Percentiles rank a stretch among this genome's conserved stretches.
phyloP scores from a whole-genome alignment of 495 filamentous ascomycete species.

The Xylaria acuta region DNA sequence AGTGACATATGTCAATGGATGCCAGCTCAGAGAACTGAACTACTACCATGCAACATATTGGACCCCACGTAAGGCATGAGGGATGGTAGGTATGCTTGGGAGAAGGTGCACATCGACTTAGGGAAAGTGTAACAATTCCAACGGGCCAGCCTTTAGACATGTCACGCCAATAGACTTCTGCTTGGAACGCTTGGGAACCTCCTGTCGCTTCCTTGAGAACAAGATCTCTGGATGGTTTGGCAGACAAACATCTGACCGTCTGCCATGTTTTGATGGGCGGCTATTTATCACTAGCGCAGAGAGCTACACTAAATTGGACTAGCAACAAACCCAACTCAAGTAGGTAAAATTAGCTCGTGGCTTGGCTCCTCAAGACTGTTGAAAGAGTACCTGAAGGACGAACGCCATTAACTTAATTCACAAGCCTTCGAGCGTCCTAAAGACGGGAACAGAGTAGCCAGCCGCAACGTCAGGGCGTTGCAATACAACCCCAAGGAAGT shows the following conservation, averaged over 20 bases:
- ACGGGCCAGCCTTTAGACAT: not conserved
- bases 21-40: conserved; percentile 19
- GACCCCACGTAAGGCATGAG: conserved; percentile 19
- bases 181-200: not conserved
- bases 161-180: not conserved
- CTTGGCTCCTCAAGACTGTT: not conserved
- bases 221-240: not conserved
- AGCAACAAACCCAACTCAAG: not conserved
- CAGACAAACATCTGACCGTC: not conserved
- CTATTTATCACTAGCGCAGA: conserved; percentile 2
- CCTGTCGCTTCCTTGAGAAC: not conserved
- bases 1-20: conserved; percentile 7
- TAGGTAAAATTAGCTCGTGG: conserved; percentile 2
- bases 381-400: not conserved
- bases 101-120: not conserved
- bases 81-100: not conserved
- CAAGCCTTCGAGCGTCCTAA: not conserved
- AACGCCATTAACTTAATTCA: not conserved
- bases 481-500: not conserved
- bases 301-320: conserved; percentile 1
- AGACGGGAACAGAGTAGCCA: not conserved
- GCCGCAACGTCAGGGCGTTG: not conserved
- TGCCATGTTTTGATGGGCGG: not conserved
- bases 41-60: conserved; percentile 7
- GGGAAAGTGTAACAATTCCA: conserved; percentile 8